A percentile compares a stretch with the other conserved stretches of the same genome.
Conservation (phyloP, 2,329 filamentous ascomycete genomes). For the Talaromyces islandicus region DNA sequence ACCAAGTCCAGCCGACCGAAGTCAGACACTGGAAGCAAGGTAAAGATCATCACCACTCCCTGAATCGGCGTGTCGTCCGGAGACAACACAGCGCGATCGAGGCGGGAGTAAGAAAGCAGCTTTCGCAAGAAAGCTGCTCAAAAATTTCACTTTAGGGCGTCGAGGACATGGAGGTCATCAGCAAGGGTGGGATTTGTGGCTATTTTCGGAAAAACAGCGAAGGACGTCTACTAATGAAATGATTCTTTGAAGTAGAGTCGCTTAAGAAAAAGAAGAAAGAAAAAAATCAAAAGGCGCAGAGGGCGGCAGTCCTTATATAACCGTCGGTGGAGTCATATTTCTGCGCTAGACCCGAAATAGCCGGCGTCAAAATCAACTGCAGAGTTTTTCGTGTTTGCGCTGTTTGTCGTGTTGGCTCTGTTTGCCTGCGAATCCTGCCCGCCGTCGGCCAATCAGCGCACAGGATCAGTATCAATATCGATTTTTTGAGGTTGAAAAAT, state of each 20-base stretch:
- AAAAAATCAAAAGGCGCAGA: slow-evolving; percentile 17
- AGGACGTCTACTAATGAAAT: slow-evolving; percentile 97
- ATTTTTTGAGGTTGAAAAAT: not conserved
- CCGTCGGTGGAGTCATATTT: not conserved
- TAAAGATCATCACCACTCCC: slow-evolving; percentile 94
- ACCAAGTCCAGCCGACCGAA: slow-evolving; percentile 72
- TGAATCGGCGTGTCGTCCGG: slow-evolving; percentile 45
- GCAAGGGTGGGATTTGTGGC: slow-evolving; percentile 89
- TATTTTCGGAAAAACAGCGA: slow-evolving; percentile 83
- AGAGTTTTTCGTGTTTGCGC: slow-evolving; percentile 14
- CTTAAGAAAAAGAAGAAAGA: slow-evolving; percentile 19
- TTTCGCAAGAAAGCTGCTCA: slow-evolving; percentile 21
- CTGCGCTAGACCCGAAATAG: not conserved
- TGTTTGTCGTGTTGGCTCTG: slow-evolving; percentile 13
- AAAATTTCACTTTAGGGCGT: slow-evolving; percentile 79
- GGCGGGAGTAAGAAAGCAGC: slow-evolving; percentile 35
- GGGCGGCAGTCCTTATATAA: slow-evolving; percentile 22
- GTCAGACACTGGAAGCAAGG: slow-evolving; percentile 64
- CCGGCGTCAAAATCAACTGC: not conserved
- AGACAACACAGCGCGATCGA: slow-evolving; percentile 19
- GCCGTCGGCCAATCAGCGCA: not conserved
- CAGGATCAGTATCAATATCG: not conserved
- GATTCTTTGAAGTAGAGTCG: slow-evolving; percentile 60
- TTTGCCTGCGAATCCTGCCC: not conserved
- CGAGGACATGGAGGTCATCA: slow-evolving; percentile 84